phyloP scores from a whole-genome alignment of 495 filamentous ascomycete genomes.

The Articulospora tetracladia region DNA sequence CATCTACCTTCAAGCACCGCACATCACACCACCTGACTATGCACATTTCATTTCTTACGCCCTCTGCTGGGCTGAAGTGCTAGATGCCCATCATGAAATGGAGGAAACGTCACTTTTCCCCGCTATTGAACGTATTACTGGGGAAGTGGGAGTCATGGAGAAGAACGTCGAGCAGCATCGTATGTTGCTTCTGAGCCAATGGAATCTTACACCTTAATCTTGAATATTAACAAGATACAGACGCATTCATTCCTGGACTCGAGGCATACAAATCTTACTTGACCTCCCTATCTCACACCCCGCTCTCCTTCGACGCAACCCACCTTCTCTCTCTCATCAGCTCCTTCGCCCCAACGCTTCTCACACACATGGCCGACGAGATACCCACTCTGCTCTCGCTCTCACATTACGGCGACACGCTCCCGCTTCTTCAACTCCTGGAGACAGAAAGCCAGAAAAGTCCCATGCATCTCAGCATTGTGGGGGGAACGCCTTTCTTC shows the following conservation, averaged over 20 bases:
- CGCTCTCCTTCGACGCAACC: conserved; percentile 20
- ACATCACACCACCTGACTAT: conserved; percentile 27
- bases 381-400: conserved; percentile 29
- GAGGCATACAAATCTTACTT: conserved; percentile 20
- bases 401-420: conserved; percentile 20
- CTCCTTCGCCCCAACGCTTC: conserved; percentile 31
- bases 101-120: conserved; percentile 31
- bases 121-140: conserved; percentile 24
- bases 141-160: conserved; percentile 21
- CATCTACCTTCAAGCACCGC: conserved; percentile 41
- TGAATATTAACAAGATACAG: background rate
- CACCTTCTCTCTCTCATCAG: conserved; percentile 35
- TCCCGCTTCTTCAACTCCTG: conserved; percentile 20
- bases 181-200: background rate
- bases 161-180: conserved; percentile 25
- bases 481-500: conserved; percentile 18
- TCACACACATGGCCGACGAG: conserved; percentile 38
- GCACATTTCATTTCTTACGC: conserved; percentile 36
- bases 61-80: conserved; percentile 26
- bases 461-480: background rate
- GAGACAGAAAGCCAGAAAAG: conserved; percentile 20
- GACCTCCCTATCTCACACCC: background rate
- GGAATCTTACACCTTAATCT: background rate
- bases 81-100: conserved; percentile 26
- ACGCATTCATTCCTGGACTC: conserved; percentile 32